phyloP scores from a whole-genome alignment of 306 rosid genomes.

The Fragaria ananassa region DNA sequence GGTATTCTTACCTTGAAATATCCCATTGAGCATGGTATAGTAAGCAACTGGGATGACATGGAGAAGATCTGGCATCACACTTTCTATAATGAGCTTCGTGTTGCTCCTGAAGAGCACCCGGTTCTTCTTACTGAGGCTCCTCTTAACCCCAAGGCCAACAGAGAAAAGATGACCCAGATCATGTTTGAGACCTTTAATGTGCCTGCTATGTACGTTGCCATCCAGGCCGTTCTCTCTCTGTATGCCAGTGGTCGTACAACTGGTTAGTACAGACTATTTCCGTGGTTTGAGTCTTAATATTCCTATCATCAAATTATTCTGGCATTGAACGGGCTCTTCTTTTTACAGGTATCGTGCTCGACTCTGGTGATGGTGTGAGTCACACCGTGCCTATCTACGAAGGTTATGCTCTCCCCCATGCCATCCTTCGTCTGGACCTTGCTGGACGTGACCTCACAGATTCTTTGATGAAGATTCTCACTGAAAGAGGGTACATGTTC shows the following conservation, averaged over 20 bases:
- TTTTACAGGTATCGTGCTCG: constrained; percentile 80
- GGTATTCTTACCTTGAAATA: constrained; percentile 95
- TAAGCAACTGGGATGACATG: constrained; percentile 99
- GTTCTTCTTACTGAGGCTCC: constrained; percentile 98
- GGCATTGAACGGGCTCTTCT: constrained; percentile 17
- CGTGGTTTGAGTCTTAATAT: not conserved
- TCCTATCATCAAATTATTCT: not conserved
- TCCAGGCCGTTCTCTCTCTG: constrained; percentile 92
- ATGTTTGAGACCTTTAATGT: constrained; percentile 98
- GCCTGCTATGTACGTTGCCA: constrained; percentile 98
- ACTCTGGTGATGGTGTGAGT: constrained; percentile 98
- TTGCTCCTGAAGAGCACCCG: constrained; percentile 98
- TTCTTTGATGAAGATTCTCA: constrained; percentile 90
- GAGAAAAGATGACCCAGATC: constrained; percentile 97
- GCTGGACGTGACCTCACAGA: constrained; percentile 98
- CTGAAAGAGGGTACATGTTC: constrained; percentile 98
- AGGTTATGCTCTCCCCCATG: constrained; percentile 95
- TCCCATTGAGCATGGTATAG: constrained; percentile 97
- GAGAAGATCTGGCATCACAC: constrained; percentile 99
- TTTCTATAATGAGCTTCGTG: constrained; percentile 95
- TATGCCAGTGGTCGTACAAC: constrained; percentile 99
- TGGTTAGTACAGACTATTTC: constrained; percentile 42
- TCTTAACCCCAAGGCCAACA: constrained; percentile 95
- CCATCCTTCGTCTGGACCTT: constrained; percentile 95
- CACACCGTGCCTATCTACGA: constrained; percentile 97